Evolutionary conservation across 441 rosid genomes (phyloP), one percentile per base, ranked within the genome.

Genomic region (Hura crepitans): DNA sequence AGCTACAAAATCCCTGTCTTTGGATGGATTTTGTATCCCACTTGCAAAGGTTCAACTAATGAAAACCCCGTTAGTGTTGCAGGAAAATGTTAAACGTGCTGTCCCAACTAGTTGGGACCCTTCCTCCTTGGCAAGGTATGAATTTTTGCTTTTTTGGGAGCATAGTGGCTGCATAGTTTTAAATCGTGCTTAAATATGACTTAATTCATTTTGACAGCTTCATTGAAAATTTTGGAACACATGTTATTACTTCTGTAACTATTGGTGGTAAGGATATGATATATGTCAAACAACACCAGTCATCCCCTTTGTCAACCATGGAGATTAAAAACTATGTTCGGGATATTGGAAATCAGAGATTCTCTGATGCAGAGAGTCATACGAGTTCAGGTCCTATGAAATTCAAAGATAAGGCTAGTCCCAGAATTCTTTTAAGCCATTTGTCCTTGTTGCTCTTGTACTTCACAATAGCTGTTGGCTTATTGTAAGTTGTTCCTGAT

Each of bases 221-320:
- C 62, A 85, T 89, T 69, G 89, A 87, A 81, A 81, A 77, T 74
- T 87, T 81, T 74, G 94, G 94, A 74, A 89, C 94, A 0, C 94
- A 87, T 77, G 80, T 87, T 55, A 81, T 87, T 47, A 76, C 87
- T 27, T 89, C 94, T 22, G 82, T 84, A 57, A 86, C 94, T 46
- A 78, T 89, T 65, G 94, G 94, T 56, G 90, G 94, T 50, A 89
- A 84, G 81, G 94, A 89, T 81, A 79, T 81, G 75, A 82, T 84
- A 74, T 89, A 83, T 39, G 77, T 89, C 72, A 87, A 84, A 76
- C 92, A 89, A 30, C 95, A 87, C 69, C 80, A 78, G 20, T 80
- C 95, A 49, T 87, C 95, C 4, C 82, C 89, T 64, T 78, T 89
- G 76, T 80, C 95, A 43, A 72, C 79, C 66, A 51, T 62, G 72